Evolutionary conservation across 2,329 filamentous ascomycete species (phyloP), one percentile per base, ranked within the genome.

Genomic region (Davidsoniella australis): DNA sequence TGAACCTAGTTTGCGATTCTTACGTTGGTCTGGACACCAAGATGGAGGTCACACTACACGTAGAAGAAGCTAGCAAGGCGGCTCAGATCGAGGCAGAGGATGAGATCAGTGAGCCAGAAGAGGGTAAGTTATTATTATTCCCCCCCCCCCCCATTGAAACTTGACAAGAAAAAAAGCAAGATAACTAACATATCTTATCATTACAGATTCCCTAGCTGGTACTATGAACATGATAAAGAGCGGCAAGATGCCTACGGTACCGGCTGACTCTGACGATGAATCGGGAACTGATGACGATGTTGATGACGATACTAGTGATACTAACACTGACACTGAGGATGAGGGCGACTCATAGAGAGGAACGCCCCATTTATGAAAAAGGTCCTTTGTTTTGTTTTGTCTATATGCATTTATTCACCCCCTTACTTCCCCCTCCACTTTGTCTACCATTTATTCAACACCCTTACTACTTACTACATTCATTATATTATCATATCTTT

Each of bases 101-200:
- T 58, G 91, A 98, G 52, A 98, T 98, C 56, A 94, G 85, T 61
- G 91, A 98, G 63, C 91, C 93, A 36, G 91, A 96, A 55, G 91
- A 98, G 71, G 91, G 91, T 94, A 73, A 70, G 80, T 70, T 46
- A 14, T 40, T 43, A 17, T 41, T 17, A n/a, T n/a, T n/a, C n/a
- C 42, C 42, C 33, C n/a, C 42, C 24, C 23, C 2, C 7, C 14
- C n/a, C 4, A 2, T 42, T 41, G 5, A 39, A n/a, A 10, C 4
- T 20, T 9, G 16, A 46, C 5, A 41, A 9, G 6, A 40, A 7
- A 18, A 17, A 14, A 23, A 26, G 20, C 18, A 14, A 20, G 24
- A 24, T 17, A 39, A 50, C 16, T n/a, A 40, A 38, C 61, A 64
- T 53, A 17, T 5, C 4, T 4, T 53, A 23, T 12, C n/a, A 12